Base-by-base conservation (phyloP, 441 rosid species). In the Erodium chrysanthum region DNA sequence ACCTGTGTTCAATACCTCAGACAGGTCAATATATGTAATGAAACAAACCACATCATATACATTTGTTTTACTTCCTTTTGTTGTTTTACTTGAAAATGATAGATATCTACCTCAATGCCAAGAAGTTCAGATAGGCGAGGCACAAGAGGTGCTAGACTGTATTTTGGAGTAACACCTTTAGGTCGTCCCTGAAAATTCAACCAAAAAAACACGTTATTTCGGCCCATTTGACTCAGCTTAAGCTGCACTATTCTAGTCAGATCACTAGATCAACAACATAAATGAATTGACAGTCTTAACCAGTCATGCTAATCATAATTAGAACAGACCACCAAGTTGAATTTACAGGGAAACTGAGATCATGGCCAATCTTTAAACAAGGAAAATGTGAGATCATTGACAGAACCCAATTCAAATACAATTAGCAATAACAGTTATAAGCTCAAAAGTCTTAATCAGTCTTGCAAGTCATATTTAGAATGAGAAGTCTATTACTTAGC, bases 101-200 rank as follows among this genome's bases (percentile, higher is more conserved):
- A 27, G 27, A 22, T 50, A 73, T 76, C 66, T 69, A 90, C 98
- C 93, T 89, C 83, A 9, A 84, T 69, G 58, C 94, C 98, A 73
- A 94, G 96, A 69, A 89, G 96, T 71, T 91, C 87, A 76, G 97
- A 89, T 65, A 94, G 83, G 72, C 97, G 86, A 0, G 94, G 96
- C 40, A 88, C 97, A 56, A 94, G 94, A 76, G 98, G 98, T 84
- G 84, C 85, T 83, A 94, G 82, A 76, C 98, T 94, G 88, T 76
- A 91, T 66, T 94, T 94, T n/a, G 97, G 96, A 2, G 96, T 91
- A 21, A 89, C 94, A 74, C 99, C 99, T 84, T 89, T 91, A 0
- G 99, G 97, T 15, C 97, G 92, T 3, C 99, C 99, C 99, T 94
- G 87, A 62, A 83, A 83, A 66, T 68, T 70, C 44, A 70, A 73